Percentiles rank a stretch among this genome's conserved stretches.
Evolutionary conservation across 106 monocot species (phyloP).

Genomic region (Dactylorhiza incarnata): DNA sequence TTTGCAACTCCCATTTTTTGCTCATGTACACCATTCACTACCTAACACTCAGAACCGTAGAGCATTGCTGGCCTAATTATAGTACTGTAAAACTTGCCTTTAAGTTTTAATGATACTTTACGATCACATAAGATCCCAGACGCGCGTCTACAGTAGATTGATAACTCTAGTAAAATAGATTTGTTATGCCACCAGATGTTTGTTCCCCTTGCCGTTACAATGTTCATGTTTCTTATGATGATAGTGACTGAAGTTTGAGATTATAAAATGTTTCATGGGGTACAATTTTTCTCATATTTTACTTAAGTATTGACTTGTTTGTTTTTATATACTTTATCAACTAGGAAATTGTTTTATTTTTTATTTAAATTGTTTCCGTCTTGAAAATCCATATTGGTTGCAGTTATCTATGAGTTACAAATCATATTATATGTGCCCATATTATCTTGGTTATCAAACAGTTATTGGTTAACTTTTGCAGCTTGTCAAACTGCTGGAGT

Average conservation of each 20-base stretch:
- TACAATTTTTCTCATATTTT: not conserved
- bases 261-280: not conserved
- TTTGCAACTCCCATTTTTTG: too few species aligned
- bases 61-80: too few species aligned
- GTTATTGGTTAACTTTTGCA: conserved; percentile 24
- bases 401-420: not conserved
- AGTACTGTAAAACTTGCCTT: too few species aligned
- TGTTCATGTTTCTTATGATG: not conserved
- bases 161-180: not conserved
- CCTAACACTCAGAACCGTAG: too few species aligned
- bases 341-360: not conserved
- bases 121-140: too few species aligned
- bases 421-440: not conserved
- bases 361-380: not conserved
- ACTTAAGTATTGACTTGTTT: not conserved
- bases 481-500: conserved; percentile 93
- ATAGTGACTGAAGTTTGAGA: not conserved
- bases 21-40: too few species aligned
- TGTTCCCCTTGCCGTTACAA: too few species aligned
- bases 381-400: not conserved
- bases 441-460: not conserved
- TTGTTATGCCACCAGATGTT: too few species aligned
- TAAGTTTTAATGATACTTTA: too few species aligned
- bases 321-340: not conserved
- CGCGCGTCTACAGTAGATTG: not conserved